Conservation (phyloP, 176 grass and related monocot species). For the Avena sativa region DNA sequence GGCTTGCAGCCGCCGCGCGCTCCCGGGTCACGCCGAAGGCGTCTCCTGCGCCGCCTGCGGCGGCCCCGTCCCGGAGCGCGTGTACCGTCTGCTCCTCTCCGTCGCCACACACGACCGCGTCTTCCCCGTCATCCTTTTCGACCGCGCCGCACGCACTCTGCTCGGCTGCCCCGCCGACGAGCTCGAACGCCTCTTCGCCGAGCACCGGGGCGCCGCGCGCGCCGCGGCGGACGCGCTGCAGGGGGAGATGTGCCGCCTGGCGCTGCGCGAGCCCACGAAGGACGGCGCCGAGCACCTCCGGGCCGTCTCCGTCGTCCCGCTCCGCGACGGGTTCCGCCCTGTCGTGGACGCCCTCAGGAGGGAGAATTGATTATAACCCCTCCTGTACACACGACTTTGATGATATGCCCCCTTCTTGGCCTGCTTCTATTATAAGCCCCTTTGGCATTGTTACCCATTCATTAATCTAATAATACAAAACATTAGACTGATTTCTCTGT, state of each 20-base stretch:
- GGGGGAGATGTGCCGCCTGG: constrained; percentile 78
- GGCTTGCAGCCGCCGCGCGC: constrained; percentile 50
- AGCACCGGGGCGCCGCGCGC: constrained; percentile 40
- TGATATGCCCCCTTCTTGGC: no score
- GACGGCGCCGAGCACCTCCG: constrained; percentile 60
- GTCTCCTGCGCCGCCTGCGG: constrained; percentile 48
- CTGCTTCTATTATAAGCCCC: no score
- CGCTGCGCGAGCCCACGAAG: constrained; percentile 49
- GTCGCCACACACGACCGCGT: constrained; percentile 72
- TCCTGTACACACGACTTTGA: no score
- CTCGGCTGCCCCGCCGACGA: constrained; percentile 66
- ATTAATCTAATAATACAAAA: no score
- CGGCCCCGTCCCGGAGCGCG: constrained; percentile 5
- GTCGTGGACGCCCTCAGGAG: constrained; percentile 54
- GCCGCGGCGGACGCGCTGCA: constrained; percentile 53
- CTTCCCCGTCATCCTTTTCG: constrained; percentile 64
- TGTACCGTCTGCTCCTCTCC: constrained; percentile 76
- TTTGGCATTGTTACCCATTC: no score
- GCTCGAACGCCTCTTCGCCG: constrained; percentile 48
- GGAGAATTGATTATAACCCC: no score
- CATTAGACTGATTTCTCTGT: no score
- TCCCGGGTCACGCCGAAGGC: constrained; percentile 20
- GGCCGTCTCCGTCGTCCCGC: constrained; percentile 60
- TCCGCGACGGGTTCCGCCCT: constrained; percentile 68
- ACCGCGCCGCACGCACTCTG: constrained; percentile 63